Evolutionary conservation across 2,329 filamentous ascomycete species (phyloP).

Genomic region (Colletotrichum spinosum): DNA sequence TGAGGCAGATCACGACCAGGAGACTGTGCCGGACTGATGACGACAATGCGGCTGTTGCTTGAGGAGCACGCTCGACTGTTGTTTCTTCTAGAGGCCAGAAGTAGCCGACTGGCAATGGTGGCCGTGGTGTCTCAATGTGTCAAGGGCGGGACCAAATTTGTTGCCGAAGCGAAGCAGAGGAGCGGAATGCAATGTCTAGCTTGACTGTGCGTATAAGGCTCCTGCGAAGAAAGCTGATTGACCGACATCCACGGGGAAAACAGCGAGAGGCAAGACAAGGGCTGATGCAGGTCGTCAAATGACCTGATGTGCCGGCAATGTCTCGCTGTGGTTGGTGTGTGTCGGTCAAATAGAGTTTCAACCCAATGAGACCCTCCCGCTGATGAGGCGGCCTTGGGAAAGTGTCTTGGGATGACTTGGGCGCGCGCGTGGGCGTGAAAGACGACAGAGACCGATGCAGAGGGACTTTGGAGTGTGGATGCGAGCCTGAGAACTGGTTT

Average conservation of each 20-base stretch:
- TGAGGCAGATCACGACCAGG: too few species aligned
- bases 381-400: constrained; percentile 17
- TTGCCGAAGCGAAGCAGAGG: constrained; percentile 1
- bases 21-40: too few species aligned
- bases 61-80: too few species aligned
- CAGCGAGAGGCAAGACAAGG: constrained; percentile 26
- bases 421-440: too few species aligned
- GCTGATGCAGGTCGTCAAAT: constrained; percentile 27
- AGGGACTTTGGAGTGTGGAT: too few species aligned
- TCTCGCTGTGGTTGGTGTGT: constrained; percentile 20
- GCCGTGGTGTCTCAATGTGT: not conserved
- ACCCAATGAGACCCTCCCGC: constrained; percentile 33
- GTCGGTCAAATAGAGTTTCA: constrained; percentile 34
- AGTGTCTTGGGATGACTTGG: constrained; percentile 1
- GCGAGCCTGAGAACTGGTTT: too few species aligned
- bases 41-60: too few species aligned
- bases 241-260: not conserved
- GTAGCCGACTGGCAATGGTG: too few species aligned
- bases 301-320: constrained; percentile 27
- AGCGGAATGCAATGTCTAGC: not conserved
- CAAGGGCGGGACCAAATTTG: not conserved
- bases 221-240: not conserved
- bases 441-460: too few species aligned
- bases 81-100: too few species aligned
- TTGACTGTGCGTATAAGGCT: too few species aligned